These are phyloP conservation scores for Suhomyces yuchorum DNA, from an alignment of 1,139 yeast genomes.

Conservation along the genomic window DNA sequence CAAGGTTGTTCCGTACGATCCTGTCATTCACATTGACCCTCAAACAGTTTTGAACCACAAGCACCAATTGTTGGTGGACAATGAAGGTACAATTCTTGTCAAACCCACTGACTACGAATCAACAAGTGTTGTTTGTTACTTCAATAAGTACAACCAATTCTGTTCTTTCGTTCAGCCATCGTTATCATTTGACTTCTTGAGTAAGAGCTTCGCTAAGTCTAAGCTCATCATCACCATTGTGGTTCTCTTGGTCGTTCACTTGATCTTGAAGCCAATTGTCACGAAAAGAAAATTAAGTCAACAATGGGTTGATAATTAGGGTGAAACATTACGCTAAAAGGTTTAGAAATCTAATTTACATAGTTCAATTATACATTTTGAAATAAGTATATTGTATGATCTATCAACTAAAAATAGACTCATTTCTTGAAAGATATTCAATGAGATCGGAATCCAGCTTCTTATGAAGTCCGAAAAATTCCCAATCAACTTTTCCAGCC, in stretches of 20 bases:
- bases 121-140: slow-evolving; percentile 69
- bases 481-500: slow-evolving; percentile 28
- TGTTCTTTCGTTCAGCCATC: slow-evolving; percentile 83
- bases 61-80: slow-evolving; percentile 40
- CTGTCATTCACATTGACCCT: slow-evolving; percentile 56
- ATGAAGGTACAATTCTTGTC: slow-evolving; percentile 43
- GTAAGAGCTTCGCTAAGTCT: slow-evolving; percentile 64
- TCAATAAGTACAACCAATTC: slow-evolving; percentile 66
- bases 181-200: slow-evolving; percentile 76
- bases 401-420: slow-evolving; percentile 16
- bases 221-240: slow-evolving; percentile 65
- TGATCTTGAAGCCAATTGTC: slow-evolving; percentile 25
- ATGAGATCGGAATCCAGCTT: slow-evolving; percentile 23
- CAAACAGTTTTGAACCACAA: slow-evolving; percentile 42
- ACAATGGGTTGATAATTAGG: slow-evolving; percentile 23
- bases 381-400: not conserved
- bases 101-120: slow-evolving; percentile 78
- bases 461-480: slow-evolving; percentile 30
- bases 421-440: slow-evolving; percentile 23
- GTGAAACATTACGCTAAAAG: not conserved
- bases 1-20: slow-evolving; percentile 64
- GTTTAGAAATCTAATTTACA: not conserved
- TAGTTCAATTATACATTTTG: not conserved
- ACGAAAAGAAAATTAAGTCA: slow-evolving; percentile 24
- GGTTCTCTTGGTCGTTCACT: slow-evolving; percentile 46